phyloP scores from a whole-genome alignment of 305 asterid genomes.

The Ajuga reptans region DNA sequence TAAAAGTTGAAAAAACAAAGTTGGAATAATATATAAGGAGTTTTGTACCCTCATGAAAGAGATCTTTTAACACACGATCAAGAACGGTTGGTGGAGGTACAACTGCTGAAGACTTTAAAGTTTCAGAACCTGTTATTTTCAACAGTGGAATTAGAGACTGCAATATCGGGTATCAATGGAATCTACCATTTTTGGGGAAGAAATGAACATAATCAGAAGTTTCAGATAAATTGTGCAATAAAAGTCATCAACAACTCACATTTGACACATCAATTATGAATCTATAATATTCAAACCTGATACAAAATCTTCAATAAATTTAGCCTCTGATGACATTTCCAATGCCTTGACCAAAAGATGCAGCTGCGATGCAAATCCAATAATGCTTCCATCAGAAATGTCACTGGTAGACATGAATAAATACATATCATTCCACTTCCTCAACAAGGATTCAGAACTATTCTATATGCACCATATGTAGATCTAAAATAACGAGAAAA shows the following conservation, averaged over 20 bases:
- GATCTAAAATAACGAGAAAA: not conserved
- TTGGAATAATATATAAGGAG: not conserved
- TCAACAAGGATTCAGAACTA: conserved; percentile 8
- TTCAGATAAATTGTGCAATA: conserved; percentile 1
- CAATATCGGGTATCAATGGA: not conserved
- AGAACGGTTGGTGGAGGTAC: conserved; percentile 98
- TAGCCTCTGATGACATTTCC: conserved; percentile 64
- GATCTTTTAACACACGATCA: conserved; percentile 93
- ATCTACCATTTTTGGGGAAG: not conserved
- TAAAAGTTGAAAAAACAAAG: not conserved
- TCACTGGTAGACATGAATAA: conserved; percentile 40
- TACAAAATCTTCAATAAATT: conserved; percentile 83
- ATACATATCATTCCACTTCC: conserved; percentile 18
- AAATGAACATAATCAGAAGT: conserved; percentile 1
- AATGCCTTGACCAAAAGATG: conserved; percentile 65
- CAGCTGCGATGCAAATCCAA: conserved; percentile 91
- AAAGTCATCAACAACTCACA: conserved; percentile 14
- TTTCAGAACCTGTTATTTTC: conserved; percentile 58
- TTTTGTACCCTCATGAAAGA: conserved; percentile 65
- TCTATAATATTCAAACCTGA: conserved; percentile 49
- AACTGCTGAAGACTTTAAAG: conserved; percentile 63
- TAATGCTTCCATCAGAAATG: conserved; percentile 41
- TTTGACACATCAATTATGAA: conserved; percentile 8
- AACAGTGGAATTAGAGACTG: conserved; percentile 29
- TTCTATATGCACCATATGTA: conserved; percentile 10